phyloP scores from a whole-genome alignment of 768 basidiomycete genomes.

The Kwoniella newhampshirensis region DNA sequence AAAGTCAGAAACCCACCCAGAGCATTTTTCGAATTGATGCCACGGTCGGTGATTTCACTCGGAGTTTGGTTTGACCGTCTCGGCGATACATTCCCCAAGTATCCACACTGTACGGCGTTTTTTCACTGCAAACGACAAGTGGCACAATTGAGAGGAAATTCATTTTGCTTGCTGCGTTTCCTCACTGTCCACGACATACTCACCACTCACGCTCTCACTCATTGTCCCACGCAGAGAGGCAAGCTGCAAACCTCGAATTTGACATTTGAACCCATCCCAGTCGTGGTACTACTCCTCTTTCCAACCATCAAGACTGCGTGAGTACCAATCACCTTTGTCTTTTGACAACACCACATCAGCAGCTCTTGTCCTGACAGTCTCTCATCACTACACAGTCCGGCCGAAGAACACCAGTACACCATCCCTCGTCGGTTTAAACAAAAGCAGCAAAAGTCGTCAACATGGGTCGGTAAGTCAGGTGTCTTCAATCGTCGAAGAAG shows the following conservation, averaged over 20 bases:
- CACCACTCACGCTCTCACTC: too few species aligned
- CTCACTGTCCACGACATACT: too few species aligned
- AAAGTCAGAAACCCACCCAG: too few species aligned
- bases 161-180: too few species aligned
- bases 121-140: neutral
- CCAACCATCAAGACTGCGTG: slow-evolving; percentile 29
- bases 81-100: neutral
- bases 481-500: neutral
- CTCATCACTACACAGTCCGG: slow-evolving; percentile 19
- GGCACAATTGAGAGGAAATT: slow-evolving; percentile 1
- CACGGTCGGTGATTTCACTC: slow-evolving; percentile 11
- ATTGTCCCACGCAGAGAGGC: too few species aligned
- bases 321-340: slow-evolving; percentile 3
- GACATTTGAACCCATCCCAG: neutral
- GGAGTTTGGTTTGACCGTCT: slow-evolving; percentile 10
- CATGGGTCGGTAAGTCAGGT: slow-evolving; percentile 51
- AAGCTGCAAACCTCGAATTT: slow-evolving; percentile 5
- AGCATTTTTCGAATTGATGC: slow-evolving; percentile 15
- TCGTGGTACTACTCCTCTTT: neutral
- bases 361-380: too few species aligned
- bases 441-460: slow-evolving; percentile 34
- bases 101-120: slow-evolving; percentile 4
- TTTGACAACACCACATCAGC: too few species aligned
- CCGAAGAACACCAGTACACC: slow-evolving; percentile 9
- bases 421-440: slow-evolving; percentile 21